Evolutionary conservation across 345 rosid genomes (phyloP).

Genomic region (Aurinia saxatilis): DNA sequence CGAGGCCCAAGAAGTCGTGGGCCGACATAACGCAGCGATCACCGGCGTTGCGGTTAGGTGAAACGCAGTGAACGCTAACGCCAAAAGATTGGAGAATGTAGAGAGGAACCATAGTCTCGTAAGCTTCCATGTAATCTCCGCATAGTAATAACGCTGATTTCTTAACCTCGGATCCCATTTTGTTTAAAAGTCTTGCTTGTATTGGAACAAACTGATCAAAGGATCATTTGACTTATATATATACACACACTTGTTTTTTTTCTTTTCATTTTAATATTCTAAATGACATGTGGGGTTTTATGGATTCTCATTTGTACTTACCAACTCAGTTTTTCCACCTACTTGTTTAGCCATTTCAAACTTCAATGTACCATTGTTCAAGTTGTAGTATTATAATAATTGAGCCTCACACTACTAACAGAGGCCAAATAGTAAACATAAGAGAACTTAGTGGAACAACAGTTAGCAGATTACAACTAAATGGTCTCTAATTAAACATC

Average conservation of each 20-base stretch:
- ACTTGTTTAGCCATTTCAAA: conserved; percentile 4
- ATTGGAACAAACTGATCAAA: neutral
- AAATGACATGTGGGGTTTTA: conserved; percentile 4
- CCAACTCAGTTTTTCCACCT: conserved; percentile 16
- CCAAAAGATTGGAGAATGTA: conserved; percentile 41
- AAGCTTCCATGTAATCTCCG: conserved; percentile 56
- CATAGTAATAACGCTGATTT: conserved; percentile 42
- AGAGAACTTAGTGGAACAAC: too few species aligned
- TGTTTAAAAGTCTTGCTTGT: neutral
- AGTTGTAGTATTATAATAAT: too few species aligned
- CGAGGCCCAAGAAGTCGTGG: conserved; percentile 42
- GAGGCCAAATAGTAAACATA: too few species aligned
- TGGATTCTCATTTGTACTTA: neutral
- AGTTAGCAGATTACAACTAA: too few species aligned
- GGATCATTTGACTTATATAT: neutral
- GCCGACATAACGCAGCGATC: conserved; percentile 38
- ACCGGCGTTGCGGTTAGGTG: conserved; percentile 34
- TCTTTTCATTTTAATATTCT: neutral
- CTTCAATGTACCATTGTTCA: too few species aligned
- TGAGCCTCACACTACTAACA: too few species aligned
- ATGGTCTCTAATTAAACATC: too few species aligned
- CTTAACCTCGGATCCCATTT: conserved; percentile 28
- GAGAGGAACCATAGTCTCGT: conserved; percentile 39
- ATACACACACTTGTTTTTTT: neutral
- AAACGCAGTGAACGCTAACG: conserved; percentile 39